These are phyloP conservation scores for Phytophthora aleatoria DNA, from an alignment of 352 stramenopile species.

Conservation along the genomic window DNA sequence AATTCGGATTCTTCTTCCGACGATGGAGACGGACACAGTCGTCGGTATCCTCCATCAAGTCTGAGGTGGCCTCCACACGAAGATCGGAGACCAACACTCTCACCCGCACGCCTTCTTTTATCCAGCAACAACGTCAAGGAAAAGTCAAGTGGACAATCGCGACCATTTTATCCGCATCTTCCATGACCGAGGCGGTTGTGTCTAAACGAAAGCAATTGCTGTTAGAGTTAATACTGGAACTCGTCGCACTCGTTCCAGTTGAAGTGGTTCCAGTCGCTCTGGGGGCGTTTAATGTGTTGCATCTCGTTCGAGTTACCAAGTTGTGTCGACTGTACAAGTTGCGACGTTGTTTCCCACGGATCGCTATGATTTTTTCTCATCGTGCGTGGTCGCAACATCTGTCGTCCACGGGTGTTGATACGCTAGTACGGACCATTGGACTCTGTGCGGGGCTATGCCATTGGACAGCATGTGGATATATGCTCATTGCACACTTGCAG, in stretches of 20 bases:
- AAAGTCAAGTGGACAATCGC: slow-evolving; percentile 56
- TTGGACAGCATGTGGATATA: slow-evolving; percentile 70
- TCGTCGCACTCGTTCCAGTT: slow-evolving; percentile 52
- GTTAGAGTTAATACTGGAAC: slow-evolving; percentile 48
- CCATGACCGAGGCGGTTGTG: background rate
- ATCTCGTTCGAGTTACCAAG: slow-evolving; percentile 66
- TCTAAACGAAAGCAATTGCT: background rate
- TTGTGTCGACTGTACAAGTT: slow-evolving; percentile 59
- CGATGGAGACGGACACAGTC: slow-evolving; percentile 34
- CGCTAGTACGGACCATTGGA: slow-evolving; percentile 41
- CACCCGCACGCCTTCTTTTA: background rate
- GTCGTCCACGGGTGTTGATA: slow-evolving; percentile 64
- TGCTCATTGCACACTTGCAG: slow-evolving; percentile 57
- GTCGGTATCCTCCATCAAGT: background rate
- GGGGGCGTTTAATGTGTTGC: slow-evolving; percentile 49
- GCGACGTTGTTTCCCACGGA: slow-evolving; percentile 35
- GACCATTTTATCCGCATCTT: slow-evolving; percentile 26
- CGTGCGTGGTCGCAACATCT: slow-evolving; percentile 45
- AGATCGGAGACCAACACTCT: background rate
- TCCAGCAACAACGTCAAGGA: background rate
- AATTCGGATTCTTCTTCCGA: slow-evolving; percentile 52
- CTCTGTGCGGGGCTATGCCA: slow-evolving; percentile 47
- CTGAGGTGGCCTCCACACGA: background rate
- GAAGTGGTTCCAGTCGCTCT: slow-evolving; percentile 47
- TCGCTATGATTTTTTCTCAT: slow-evolving; percentile 55